Evolutionary conservation across 139 green algal species (phyloP), one percentile per base, ranked within the genome.

Genomic region (Diplosphaera chodatii): DNA sequence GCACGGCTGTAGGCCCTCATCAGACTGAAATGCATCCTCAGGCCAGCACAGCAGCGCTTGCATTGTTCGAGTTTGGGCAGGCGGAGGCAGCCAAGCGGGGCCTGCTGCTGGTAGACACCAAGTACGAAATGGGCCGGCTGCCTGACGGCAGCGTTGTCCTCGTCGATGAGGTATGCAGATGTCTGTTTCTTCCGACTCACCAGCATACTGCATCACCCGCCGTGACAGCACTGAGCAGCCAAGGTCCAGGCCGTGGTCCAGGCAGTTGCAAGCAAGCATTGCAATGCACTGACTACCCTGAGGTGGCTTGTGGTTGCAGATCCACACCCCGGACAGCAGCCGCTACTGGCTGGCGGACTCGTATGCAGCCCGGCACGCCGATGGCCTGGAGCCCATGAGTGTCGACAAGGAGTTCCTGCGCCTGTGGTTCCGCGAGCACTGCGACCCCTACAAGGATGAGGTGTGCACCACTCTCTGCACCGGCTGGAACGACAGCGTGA

Each of bases 381-480:
- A 74, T 0, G 88, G 87, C 0, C 70, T 90, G 74, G 94, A 99
- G 82, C 94, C 91, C 41, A 83, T 98, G 78, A 98, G 92, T 80
- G 96, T 99, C 22, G 95, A 99, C 85, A 99, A 99, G 85, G 95
- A 99, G 83, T 99, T 99, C 79, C 76, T 99, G 69, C 81, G 95
- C 25, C 84, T 99, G 25, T 99, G 95, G 95, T 99, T 98, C 80
- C 67, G 86, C 0, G 78, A 86, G 27, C 78, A 92, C 63, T 99
- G 95, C 79, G 95, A 99, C 78, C 94, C 95, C 3, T 99, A 99
- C 82, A 90, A 92, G 21, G 94, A 98, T 81, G 69, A 88, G 75
- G 80, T 88, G 65, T n/a, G n/a, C n/a, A n/a, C n/a, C n/a, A n/a
- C n/a, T n/a, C n/a, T n/a, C n/a, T n/a, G n/a, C n/a, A n/a, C n/a